Evolutionary conservation across 2,329 filamentous ascomycete species (phyloP), one percentile per base, ranked within the genome.

Genomic region (Diaporthe batatas): DNA sequence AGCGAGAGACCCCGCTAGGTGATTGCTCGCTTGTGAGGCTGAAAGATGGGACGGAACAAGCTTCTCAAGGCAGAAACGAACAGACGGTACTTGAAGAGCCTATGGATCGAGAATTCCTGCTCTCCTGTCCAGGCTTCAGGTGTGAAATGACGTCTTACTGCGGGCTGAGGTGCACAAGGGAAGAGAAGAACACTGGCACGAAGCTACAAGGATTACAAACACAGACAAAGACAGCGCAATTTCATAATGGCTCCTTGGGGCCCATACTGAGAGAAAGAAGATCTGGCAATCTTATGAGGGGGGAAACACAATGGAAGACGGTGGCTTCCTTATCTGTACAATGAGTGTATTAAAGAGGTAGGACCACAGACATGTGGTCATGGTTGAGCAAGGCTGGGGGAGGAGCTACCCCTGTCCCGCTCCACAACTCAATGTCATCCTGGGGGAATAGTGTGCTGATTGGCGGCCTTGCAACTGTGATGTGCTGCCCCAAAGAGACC

Each of bases 401-500:
- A 36, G 62, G 62, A 67, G 62, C 62, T 67, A 67, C 62, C 62
- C 62, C 47, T 34, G 62, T 18, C 18, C 11, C 2, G 29, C 29
- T 47, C 47, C 62, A 39, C 23, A 25, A 16, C 44, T 67, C 21
- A 39, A 25, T 67, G 58, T 16, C 62, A 53, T 39, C 44, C 62
- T 25, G 14, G 32, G 47, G 32, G 34, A 23, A 23, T 10, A 11
- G 7, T 21, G 62, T 34, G 23, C 47, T 67, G 62, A 67, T 67
- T 67, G 62, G 62, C 62, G 23, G 62, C 62, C 58, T 51, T 51
- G 62, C 62, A 18, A 49, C 29, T 23, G 44, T 21, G 29, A 34
- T 65, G 62, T 65, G 62, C 58, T 64, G 32, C 58, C 58, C 58
- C 58, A 32, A 39, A n/a, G 21, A 42, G 44, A 44, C 44, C 42